Conservation (phyloP, 2,329 filamentous ascomycete species). For the Didymella lethalis region DNA sequence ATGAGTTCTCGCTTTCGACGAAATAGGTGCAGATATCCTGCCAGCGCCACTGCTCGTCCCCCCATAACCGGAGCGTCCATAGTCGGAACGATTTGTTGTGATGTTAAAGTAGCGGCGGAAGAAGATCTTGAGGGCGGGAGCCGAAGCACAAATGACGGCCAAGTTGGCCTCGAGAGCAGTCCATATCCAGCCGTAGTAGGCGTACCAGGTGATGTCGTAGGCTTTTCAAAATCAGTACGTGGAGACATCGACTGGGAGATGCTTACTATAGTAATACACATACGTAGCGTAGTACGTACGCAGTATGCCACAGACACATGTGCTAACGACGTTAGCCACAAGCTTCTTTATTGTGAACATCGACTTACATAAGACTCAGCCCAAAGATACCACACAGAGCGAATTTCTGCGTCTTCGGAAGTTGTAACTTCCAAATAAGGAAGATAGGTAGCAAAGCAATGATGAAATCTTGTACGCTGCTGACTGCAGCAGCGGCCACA, state of each 20-base stretch:
- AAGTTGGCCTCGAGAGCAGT: conserved; percentile 54
- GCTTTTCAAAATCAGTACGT: conserved; percentile 21
- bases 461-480: conserved; percentile 52
- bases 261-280: conserved; percentile 38
- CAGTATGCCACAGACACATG: conserved; percentile 47
- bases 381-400: conserved; percentile 56
- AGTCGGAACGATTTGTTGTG: conserved; percentile 20
- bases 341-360: background rate
- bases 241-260: background rate
- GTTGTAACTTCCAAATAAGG: conserved; percentile 55
- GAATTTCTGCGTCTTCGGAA: conserved; percentile 55
- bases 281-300: conserved; percentile 50
- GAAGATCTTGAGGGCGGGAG: conserved; percentile 55
- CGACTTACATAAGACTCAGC: conserved; percentile 53
- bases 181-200: conserved; percentile 52
- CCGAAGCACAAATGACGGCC: conserved; percentile 54
- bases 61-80: conserved; percentile 24
- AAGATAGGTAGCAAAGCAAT: conserved; percentile 54
- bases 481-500: conserved; percentile 50
- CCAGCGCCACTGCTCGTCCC: conserved; percentile 9
- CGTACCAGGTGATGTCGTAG: conserved; percentile 53
- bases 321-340: conserved; percentile 24
- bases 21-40: conserved; percentile 2
- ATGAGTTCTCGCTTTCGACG: conserved; percentile 6
- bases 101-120: conserved; percentile 52